Evolutionary conservation across 2,329 filamentous ascomycete genomes (phyloP), one percentile per base, ranked within the genome.

Genomic region (Aspergillus melleus): DNA sequence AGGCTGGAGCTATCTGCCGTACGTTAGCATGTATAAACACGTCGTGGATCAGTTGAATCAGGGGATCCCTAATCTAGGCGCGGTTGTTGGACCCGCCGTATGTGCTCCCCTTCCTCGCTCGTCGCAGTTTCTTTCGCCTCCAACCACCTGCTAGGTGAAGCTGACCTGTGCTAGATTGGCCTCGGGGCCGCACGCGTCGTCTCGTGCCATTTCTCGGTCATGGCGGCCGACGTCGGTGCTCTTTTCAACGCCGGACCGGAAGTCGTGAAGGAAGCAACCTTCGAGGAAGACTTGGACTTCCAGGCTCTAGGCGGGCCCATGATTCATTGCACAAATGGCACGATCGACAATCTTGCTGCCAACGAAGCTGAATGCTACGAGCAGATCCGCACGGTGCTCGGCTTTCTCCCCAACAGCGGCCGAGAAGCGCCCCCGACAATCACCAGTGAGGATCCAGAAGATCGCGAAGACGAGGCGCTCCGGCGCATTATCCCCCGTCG

Each of bases 301-400:
- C 80, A 80, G 12, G 84, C 88, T 62, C 76, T 88, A 0, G 86
- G 86, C 3, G 86, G 86, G 0, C 84, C 86, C 0, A 74, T 74
- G 20, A 82, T 88, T 71, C 86, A 89, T 67, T 87, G 85, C 65
- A 84, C 83, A 1, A 89, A 89, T 60, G 86, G 86, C 0, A 89
- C 86, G 0, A 87, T 88, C 52, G 86, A 89, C 61, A 89, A 88
- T 55, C 75, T 88, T 2, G 86, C 86, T 0, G 76, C 79, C 4
- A 81, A 86, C 60, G 86, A 89, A 69, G 77, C 77, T n/a, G 84
- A 82, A 44, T 87, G 85, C 61, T 88, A 87, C 60, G 81, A 84
- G 64, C 86, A 89, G 68, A 68, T 89, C 4, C 76, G 84, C 1
- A 83, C 79, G 0, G 80, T 88, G 1, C 68, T 88, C 20, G 74